Conservation (phyloP, 805 yeast genomes). For the Blastobotrys mokoenaii region DNA sequence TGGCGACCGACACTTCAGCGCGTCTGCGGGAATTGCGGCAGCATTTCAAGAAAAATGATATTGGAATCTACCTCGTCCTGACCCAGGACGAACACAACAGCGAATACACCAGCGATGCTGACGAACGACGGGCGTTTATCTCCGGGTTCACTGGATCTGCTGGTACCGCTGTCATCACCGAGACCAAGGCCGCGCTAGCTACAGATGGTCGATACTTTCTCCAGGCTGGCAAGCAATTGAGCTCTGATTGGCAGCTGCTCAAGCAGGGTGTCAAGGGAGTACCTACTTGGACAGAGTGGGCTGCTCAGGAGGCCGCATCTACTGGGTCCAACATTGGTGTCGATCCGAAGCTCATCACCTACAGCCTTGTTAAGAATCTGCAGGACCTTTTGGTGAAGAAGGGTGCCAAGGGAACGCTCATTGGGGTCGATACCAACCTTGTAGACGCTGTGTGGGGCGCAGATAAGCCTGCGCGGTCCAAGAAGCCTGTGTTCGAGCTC, state of each 20-base stretch:
- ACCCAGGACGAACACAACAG: constrained; percentile 92
- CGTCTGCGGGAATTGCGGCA: constrained; percentile 54
- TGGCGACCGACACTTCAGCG: constrained; percentile 9
- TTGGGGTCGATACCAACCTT: constrained; percentile 52
- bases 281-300: constrained; percentile 77
- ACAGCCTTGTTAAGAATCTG: constrained; percentile 29
- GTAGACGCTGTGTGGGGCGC: constrained; percentile 67
- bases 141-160: constrained; percentile 89
- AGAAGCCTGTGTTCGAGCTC: constrained; percentile 43
- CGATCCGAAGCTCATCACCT: constrained; percentile 69
- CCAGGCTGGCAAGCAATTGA: constrained; percentile 82
- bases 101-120: constrained; percentile 77
- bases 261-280: constrained; percentile 70
- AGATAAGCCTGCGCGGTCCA: constrained; percentile 56
- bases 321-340: constrained; percentile 56
- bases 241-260: constrained; percentile 66
- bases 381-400: constrained; percentile 21
- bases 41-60: constrained; percentile 51
- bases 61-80: constrained; percentile 71
- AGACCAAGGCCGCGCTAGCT: constrained; percentile 63
- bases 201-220: constrained; percentile 94
- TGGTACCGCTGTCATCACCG: constrained; percentile 80
- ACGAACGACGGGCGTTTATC: constrained; percentile 74
- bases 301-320: constrained; percentile 44
- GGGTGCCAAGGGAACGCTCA: constrained; percentile 21